These are phyloP conservation scores for Pseudocercospora macadamiae DNA, from an alignment of 2,329 filamentous ascomycete genomes.

Conservation along the genomic window DNA sequence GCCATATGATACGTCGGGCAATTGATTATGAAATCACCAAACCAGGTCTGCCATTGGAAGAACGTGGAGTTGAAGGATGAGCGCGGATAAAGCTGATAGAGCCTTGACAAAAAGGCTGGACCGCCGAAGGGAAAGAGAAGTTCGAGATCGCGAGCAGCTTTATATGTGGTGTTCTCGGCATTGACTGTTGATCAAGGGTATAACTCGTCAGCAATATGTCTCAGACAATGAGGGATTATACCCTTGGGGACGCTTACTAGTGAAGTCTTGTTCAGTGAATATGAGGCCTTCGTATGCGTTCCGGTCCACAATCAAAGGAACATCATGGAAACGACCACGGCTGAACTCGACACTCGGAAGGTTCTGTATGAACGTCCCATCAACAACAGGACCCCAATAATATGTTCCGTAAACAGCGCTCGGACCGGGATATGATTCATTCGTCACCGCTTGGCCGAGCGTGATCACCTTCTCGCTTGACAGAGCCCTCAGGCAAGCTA, in stretches of 20 bases:
- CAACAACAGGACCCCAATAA: conserved; percentile 46
- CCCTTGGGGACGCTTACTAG: too few relatives aligned
- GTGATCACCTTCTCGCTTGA: background rate
- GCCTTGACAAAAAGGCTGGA: conserved; percentile 42
- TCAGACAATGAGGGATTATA: too few relatives aligned
- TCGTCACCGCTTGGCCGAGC: conserved; percentile 14
- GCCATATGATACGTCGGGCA: conserved; percentile 27
- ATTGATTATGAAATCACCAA: conserved; percentile 49
- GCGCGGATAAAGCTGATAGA: conserved; percentile 43
- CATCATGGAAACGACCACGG: conserved; percentile 39
- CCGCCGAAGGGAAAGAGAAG: conserved; percentile 41
- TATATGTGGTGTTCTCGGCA: conserved; percentile 35
- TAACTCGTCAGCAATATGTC: too few relatives aligned
- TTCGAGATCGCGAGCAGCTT: conserved; percentile 16
- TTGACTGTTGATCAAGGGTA: too few relatives aligned
- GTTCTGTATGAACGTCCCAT: conserved; percentile 44
- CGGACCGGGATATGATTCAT: conserved; percentile 11
- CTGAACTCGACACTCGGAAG: conserved; percentile 40
- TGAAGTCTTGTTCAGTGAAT: conserved; percentile 40
- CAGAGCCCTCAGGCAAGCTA: conserved; percentile 33
- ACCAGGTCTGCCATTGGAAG: conserved; percentile 43
- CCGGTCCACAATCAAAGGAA: conserved; percentile 41
- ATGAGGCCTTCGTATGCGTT: conserved; percentile 39
- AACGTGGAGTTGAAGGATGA: conserved; percentile 41
- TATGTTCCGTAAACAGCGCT: conserved; percentile 43